Evolutionary conservation across 495 filamentous ascomycete genomes (phyloP), one percentile per base, ranked within the genome.

Genomic region (Penicillium herquei): DNA sequence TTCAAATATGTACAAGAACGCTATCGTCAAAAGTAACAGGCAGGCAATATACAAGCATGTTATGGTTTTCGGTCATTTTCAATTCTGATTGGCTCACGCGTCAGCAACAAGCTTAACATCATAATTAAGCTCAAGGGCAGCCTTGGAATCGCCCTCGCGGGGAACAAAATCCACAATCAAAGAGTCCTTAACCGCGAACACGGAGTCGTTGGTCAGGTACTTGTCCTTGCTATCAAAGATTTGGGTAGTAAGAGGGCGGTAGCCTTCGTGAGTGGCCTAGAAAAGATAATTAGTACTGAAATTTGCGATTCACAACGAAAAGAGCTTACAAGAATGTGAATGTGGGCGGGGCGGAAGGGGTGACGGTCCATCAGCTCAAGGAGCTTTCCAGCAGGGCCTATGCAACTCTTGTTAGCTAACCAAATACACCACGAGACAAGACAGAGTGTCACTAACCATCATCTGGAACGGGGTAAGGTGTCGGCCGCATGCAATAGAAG

Each of bases 281-380:
- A 4, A 32, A 16, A 7, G n/a, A 39, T 6, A 26, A 51, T 66
- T 44, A 66, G 56, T 48, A n/a, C 9, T 14, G 39, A 9, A 17
- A 7, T 3, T 39, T 11, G 39, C 17, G 4, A 73, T 26, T 51
- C 55, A 45, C 33, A 12, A 39, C 44, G 41, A 11, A 45, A 10
- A 1, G 41, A 39, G 56, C 81, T 67, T 71, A 87, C 85, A 72
- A 92, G 86, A 59, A 93, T 87, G 70, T 95, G 90, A 59, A 95
- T 91, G 65, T 93, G 89, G 37, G 87, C 90, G 34, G 90, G 90
- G 26, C 90, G 78, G 78, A 86, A 89, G n/a, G 89, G 87, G 70
- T 92, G 85, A 14, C 87, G 76, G 58, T 90, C 87, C 57, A 90
- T 78, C 47, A 87, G 58, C 41, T 74, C 52, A 11, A 80, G 66